Percentiles rank a stretch among this genome's conserved stretches.
Evolutionary conservation across 2,329 filamentous ascomycete species (phyloP).

Genomic region (Gnomoniopsis sp.): DNA sequence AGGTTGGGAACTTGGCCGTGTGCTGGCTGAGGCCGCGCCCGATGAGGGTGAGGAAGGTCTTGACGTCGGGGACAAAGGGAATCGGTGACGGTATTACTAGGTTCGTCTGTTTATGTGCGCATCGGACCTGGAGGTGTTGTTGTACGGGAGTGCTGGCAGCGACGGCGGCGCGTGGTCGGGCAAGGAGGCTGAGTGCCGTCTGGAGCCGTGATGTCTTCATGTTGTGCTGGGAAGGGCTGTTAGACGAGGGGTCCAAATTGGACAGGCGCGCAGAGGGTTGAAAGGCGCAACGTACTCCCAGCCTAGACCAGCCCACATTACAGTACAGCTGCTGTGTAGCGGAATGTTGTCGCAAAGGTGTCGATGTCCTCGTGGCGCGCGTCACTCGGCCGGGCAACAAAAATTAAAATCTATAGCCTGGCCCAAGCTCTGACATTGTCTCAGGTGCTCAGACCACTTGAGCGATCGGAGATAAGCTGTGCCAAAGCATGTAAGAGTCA

Average conservation of each 20-base stretch:
- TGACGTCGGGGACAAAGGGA: slow-evolving; percentile 79
- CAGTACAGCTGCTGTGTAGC: not conserved
- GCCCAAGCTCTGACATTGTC: not conserved
- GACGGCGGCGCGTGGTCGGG: slow-evolving; percentile 18
- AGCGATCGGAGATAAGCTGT: too few relatives aligned
- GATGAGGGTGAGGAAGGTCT: slow-evolving; percentile 86
- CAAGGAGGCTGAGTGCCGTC: slow-evolving; percentile 25
- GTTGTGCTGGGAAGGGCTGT: slow-evolving; percentile 1
- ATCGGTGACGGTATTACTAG: slow-evolving; percentile 62
- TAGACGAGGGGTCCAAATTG: not conserved
- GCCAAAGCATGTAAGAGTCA: too few relatives aligned
- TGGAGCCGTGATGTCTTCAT: slow-evolving; percentile 24
- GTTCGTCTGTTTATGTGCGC: slow-evolving; percentile 39
- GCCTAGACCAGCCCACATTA: not conserved
- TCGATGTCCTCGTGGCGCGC: not conserved
- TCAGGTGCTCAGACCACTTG: not conserved
- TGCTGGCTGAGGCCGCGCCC: slow-evolving; percentile 82
- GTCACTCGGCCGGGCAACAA: not conserved
- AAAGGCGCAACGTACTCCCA: not conserved
- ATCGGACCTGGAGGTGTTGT: slow-evolving; percentile 36
- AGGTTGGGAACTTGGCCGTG: slow-evolving; percentile 80
- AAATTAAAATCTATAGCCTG: not conserved
- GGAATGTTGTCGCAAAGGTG: not conserved
- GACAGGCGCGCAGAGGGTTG: not conserved
- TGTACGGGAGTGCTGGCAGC: slow-evolving; percentile 25